Percentiles rank a stretch among this genome's conserved stretches.
Conservation (phyloP, 2,329 filamentous ascomycete species). For the Phoma sp. region DNA sequence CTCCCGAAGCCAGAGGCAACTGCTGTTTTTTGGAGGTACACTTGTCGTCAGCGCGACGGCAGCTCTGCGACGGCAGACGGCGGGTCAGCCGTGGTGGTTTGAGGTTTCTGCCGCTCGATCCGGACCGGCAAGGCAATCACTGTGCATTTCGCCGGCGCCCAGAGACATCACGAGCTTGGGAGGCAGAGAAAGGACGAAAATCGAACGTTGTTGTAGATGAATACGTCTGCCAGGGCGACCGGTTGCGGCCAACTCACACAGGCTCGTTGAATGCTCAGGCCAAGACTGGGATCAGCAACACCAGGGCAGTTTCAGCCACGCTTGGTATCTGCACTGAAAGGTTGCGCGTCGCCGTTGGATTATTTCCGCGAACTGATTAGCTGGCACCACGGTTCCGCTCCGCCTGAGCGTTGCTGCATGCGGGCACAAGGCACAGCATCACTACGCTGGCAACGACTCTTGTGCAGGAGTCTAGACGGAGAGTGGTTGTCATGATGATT, state of each 20-base stretch:
- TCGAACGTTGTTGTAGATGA: conserved; percentile 4
- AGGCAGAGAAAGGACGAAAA: neutral
- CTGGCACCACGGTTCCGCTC: conserved; percentile 6
- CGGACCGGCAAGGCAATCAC: conserved; percentile 3
- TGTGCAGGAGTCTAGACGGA: conserved; percentile 11
- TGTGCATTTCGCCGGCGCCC: neutral
- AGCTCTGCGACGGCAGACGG: neutral
- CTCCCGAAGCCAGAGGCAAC: neutral
- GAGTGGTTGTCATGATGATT: conserved; percentile 8
- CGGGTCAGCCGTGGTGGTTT: conserved; percentile 6
- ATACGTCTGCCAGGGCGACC: conserved; percentile 12
- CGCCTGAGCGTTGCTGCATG: conserved; percentile 7
- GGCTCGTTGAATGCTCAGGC: conserved; percentile 17
- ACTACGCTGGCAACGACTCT: conserved; percentile 1
- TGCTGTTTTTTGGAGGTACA: neutral
- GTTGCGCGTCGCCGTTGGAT: conserved; percentile 4
- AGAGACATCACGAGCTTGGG: conserved; percentile 7
- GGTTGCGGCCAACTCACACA: conserved; percentile 6
- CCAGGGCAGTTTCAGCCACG: conserved; percentile 38
- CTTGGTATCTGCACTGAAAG: conserved; percentile 27
- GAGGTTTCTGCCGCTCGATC: conserved; percentile 14
- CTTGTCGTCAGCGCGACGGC: neutral
- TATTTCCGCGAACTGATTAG: conserved; percentile 23
- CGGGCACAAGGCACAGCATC: conserved; percentile 10
- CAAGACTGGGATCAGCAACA: conserved; percentile 32